Percentiles rank a stretch among this genome's conserved stretches.
Evolutionary conservation across 129 eudicot species (phyloP).

Genomic region (Flaveria sonorensis): DNA sequence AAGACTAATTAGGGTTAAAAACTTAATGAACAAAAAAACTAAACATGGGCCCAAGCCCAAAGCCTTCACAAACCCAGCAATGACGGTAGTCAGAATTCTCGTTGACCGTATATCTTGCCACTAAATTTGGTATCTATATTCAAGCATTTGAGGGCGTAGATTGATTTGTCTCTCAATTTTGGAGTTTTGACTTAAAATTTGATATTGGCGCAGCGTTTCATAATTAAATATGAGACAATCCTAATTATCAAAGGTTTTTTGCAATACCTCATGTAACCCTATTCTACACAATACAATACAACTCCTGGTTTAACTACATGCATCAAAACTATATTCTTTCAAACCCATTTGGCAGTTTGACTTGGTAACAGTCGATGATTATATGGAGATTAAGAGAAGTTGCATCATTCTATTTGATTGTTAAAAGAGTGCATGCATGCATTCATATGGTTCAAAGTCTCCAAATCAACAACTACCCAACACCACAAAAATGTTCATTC

Average conservation of each 20-base stretch:
- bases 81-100: no score
- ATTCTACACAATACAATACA: no score
- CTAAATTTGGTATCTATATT: no score
- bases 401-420: not conserved
- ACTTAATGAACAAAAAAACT: no score
- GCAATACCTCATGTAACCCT: not conserved
- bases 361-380: not conserved
- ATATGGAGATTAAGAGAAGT: not conserved
- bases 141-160: no score
- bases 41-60: no score
- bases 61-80: no score
- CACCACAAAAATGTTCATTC: conserved; percentile 16
- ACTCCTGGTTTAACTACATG: not conserved
- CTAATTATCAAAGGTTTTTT: not conserved
- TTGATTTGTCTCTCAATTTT: no score
- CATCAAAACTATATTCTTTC: not conserved
- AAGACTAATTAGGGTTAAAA: no score
- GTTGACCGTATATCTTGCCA: no score
- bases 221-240: not conserved
- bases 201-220: no score
- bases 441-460: conserved; percentile 13
- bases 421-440: conserved; percentile 7
- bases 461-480: conserved; percentile 7
- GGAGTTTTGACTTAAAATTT: no score
- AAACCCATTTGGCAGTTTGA: not conserved